Evolutionary conservation across 805 yeast genomes (phyloP), one percentile per base, ranked within the genome.

Genomic region (Groenewaldozyma salmanticensis): DNA sequence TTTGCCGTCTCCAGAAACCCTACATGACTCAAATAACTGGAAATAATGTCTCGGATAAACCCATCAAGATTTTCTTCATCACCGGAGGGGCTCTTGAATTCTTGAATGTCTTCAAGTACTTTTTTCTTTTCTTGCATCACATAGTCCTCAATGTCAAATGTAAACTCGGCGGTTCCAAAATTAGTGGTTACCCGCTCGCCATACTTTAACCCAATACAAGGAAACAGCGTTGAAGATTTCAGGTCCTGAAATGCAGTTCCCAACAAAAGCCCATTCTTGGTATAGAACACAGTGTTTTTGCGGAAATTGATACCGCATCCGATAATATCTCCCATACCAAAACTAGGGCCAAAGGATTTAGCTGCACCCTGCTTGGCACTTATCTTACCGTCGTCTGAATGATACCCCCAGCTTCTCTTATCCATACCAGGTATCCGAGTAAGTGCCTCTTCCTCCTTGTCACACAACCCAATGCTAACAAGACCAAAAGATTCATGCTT

Each of bases 241-340:
- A 73, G 51, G 44, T 73, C 70, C 4, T 60, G 59, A 47, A 76
- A 77, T 2, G 79, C 79, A 31, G 67, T 63, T 1, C 80, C 81
- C 34, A 76, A 54, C 31, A 59, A 63, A 2, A 82, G 68, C 1
- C 96, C 96, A 60, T 88, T 87, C 56, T 82, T 79, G 0, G 96
- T 87, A 48, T 75, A 75, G 52, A 87, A 88, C 2, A 85, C 69
- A 0, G 77, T 62, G 33, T 74, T 70, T 32, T 72, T 74, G 13
- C 71, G 65, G 51, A 74, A 81, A 62, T 87, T 81, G 19, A 86
- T 70, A 3, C 96, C 96, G 59, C 88, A 81, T 0, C 96, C 96
- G 47, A 88, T 70, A 2, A 73, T 66, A 58, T 86, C 95, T 18
- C 71, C 71, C 27, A 62, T 54, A 0, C 77, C 74, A 56, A 72